Percentiles rank a stretch among this genome's conserved stretches.
Conservation (phyloP, 1,139 yeast genomes). For the Suhomyces bokatorum region DNA sequence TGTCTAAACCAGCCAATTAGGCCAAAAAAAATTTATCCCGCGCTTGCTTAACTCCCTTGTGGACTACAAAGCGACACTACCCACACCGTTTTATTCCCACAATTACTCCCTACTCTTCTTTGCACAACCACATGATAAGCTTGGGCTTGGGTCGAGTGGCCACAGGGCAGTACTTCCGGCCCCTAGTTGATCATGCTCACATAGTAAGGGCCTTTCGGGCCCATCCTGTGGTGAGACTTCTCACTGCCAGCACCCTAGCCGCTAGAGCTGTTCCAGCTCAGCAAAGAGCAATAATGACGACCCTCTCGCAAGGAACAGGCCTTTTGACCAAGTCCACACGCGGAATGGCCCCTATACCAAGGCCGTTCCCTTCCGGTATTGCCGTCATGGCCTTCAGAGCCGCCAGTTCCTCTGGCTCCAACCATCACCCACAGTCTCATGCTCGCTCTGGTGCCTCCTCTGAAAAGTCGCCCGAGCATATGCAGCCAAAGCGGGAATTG, state of each 20-base stretch:
- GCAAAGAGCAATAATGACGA: neutral
- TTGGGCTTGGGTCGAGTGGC: neutral
- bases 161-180: neutral
- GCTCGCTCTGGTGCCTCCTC: too few species aligned
- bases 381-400: neutral
- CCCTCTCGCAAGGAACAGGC: neutral
- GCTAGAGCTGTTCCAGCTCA: neutral
- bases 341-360: neutral
- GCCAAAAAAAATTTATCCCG: constrained; percentile 2
- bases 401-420: neutral
- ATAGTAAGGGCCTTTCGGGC: neutral
- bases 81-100: neutral
- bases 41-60: constrained; percentile 1
- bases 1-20: constrained; percentile 5
- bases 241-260: neutral
- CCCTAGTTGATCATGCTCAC: neutral
- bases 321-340: neutral
- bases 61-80: neutral
- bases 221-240: neutral
- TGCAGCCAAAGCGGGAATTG: neutral
- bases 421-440: neutral
- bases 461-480: neutral
- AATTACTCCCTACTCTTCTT: neutral
- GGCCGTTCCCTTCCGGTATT: neutral
- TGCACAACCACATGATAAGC: neutral